Evolutionary conservation across 495 filamentous ascomycete species (phyloP), one percentile per base, ranked within the genome.

Genomic region (Hypoxylon perforatum): DNA sequence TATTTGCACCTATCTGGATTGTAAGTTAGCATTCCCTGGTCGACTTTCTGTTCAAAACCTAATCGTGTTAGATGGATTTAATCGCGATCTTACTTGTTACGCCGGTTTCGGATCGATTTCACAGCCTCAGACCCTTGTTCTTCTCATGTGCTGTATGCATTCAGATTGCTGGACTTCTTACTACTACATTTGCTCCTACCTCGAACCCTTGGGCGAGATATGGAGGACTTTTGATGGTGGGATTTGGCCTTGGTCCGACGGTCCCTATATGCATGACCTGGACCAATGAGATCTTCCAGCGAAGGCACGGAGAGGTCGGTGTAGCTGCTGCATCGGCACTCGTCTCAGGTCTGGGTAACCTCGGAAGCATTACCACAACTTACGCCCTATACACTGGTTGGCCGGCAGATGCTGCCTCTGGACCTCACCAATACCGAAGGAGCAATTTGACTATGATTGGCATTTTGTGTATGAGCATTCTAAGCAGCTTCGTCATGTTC

Each of bases 251-350:
- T 5, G 93, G 93, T 5, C 93, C 93, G 11, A 97, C 93, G 2
- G 93, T 97, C 2, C 93, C 93, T 39, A 92, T 92, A 73, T 92
- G 88, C 72, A 97, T 96, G 92, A 89, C 92, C 57, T 96, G 93
- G 93, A 93, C 93, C 6, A 90, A 86, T 61, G 91, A 96, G 75
- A 90, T 96, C 60, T 97, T 97, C 81, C 93, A 97, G 75, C 86
- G 82, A 17, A 89, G 93, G 3, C 92, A 97, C 70, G 91, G 93
- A 28, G 93, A 97, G 77, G 92, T 97, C 33, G 93, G 93, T 53
- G 93, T 96, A 3, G 93, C 93, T n/a, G 90, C 93, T 39, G 92
- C 93, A 1, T 88, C 90, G 1, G 93, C 93, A 2, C 80, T 96
- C 3, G 93, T 97, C 11, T 94, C 91, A 0, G 93, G 93, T 0